Percentiles rank a stretch among this genome's conserved stretches.
Conservation (phyloP, 2,329 filamentous ascomycete genomes). For the Sporothrix protearum region DNA sequence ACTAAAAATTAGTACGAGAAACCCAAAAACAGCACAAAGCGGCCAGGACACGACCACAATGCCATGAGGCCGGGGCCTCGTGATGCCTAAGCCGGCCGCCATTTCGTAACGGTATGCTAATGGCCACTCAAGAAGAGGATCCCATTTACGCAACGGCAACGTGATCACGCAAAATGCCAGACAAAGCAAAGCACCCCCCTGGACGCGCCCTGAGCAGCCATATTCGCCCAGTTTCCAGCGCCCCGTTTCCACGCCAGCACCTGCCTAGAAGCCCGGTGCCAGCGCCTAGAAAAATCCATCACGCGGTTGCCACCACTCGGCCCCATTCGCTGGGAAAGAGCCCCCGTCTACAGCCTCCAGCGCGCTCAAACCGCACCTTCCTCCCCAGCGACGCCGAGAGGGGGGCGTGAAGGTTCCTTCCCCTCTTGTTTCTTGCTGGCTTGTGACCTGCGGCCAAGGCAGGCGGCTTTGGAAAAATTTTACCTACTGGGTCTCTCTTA, state of each 20-base stretch:
- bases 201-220: neutral
- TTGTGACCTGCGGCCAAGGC: constrained; percentile 5
- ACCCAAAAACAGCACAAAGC: constrained; percentile 30
- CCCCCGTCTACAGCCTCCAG: neutral
- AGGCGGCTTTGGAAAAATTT: constrained; percentile 18
- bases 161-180: constrained; percentile 16
- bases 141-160: constrained; percentile 11
- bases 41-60: constrained; percentile 18
- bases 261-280: neutral
- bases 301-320: constrained; percentile 6
- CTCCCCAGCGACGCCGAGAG: neutral
- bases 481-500: constrained; percentile 5
- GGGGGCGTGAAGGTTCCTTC: constrained; percentile 1
- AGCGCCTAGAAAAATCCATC: constrained; percentile 5
- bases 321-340: constrained; percentile 13
- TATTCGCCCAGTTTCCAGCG: neutral
- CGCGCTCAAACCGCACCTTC: neutral
- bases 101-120: constrained; percentile 33
- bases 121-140: constrained; percentile 18
- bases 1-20: constrained; percentile 36
- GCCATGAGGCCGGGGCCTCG: constrained; percentile 17
- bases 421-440: neutral
- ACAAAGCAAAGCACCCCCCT: neutral
- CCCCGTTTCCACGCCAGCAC: too few relatives aligned
- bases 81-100: constrained; percentile 27